A percentile compares a stretch with the other conserved stretches of the same genome.
phyloP scores from a whole-genome alignment of 495 filamentous ascomycete species.

The Hypoxylon fragiforme region DNA sequence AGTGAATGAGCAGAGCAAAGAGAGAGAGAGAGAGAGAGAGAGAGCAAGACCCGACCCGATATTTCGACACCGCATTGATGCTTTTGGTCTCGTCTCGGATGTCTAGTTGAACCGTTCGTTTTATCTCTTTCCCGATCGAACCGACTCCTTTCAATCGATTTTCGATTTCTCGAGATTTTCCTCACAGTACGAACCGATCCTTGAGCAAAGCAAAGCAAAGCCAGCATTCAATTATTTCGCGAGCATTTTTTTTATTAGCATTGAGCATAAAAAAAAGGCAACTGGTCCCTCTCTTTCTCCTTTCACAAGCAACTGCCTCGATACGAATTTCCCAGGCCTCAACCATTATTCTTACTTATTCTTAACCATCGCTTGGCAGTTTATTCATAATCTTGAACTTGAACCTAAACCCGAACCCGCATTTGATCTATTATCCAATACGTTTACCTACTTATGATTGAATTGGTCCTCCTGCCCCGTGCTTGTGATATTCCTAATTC shows the following conservation, averaged over 20 bases:
- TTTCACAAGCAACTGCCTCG: too few species aligned
- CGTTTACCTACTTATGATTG: constrained; percentile 10
- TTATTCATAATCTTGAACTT: too few species aligned
- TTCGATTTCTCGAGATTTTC: too few species aligned
- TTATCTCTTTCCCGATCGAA: constrained; percentile 20
- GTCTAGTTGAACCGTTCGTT: constrained; percentile 25
- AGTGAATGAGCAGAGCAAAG: background rate
- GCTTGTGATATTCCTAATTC: background rate
- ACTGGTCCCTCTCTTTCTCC: constrained; percentile 4
- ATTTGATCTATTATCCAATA: too few species aligned
- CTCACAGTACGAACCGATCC: background rate
- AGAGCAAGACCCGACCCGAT: background rate
- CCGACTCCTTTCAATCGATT: constrained; percentile 17
- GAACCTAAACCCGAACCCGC: too few species aligned
- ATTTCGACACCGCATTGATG: constrained; percentile 27
- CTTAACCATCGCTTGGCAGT: too few species aligned
- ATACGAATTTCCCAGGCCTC: too few species aligned
- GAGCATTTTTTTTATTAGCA: too few species aligned
- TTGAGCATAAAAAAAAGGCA: too few species aligned
- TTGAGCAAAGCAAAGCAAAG: background rate
- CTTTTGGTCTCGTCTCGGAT: constrained; percentile 33
- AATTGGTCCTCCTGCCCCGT: constrained; percentile 9
- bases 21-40: constrained; percentile 1
- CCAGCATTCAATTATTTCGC: too few species aligned
- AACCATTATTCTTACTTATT: too few species aligned